These are phyloP conservation scores for Saccharomyces hybrid DNA, from an alignment of 1,139 yeast genomes.

Conservation along the genomic window DNA sequence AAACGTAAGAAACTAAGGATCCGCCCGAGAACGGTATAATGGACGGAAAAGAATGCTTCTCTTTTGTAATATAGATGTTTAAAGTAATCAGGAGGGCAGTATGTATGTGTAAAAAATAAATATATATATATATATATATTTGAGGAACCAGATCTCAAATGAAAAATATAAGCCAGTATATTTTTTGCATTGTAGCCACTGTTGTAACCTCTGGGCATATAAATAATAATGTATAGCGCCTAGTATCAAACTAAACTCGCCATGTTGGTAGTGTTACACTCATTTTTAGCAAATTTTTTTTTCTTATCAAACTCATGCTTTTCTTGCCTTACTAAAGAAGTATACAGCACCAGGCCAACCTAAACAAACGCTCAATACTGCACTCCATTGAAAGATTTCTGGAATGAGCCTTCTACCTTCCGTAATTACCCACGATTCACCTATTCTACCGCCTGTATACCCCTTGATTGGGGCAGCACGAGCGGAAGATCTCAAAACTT, in stretches of 20 bases:
- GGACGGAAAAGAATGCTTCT: neutral
- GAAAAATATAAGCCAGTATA: neutral
- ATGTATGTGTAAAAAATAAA: neutral
- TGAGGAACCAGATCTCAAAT: neutral
- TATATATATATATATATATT: neutral
- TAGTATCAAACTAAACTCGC: neutral
- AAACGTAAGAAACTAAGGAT: neutral
- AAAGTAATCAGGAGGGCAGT: neutral
- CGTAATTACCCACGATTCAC: constrained; percentile 17
- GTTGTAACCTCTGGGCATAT: neutral
- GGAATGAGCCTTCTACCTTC: constrained; percentile 21
- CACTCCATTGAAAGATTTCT: constrained; percentile 16
- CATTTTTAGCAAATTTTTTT: neutral
- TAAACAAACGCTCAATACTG: constrained; percentile 14
- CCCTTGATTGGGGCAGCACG: constrained; percentile 8
- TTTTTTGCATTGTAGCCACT: neutral
- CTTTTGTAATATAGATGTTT: neutral
- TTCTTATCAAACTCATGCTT: constrained; percentile 1
- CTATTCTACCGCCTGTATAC: constrained; percentile 12
- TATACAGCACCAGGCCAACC: constrained; percentile 26
- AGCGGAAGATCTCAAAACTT: constrained; percentile 16
- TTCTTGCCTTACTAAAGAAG: constrained; percentile 5
- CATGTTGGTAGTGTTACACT: neutral
- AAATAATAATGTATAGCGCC: neutral
- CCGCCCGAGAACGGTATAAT: neutral